Conservation (phyloP, 441 rosid species). For the California macrophylla region DNA sequence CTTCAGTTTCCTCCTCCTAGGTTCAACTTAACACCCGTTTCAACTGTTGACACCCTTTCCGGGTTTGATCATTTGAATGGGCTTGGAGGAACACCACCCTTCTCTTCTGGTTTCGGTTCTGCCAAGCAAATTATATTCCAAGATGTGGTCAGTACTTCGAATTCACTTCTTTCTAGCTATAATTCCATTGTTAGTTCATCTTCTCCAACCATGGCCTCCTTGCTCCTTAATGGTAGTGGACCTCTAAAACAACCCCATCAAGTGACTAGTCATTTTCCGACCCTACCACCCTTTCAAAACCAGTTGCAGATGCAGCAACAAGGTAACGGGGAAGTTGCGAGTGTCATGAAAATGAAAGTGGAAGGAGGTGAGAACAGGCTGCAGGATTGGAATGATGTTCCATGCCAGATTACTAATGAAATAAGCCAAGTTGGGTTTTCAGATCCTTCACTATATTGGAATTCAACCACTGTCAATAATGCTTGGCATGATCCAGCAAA, state of each 20-base stretch:
- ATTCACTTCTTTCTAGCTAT: not conserved
- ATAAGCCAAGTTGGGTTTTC: not conserved
- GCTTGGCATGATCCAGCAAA: constrained; percentile 1
- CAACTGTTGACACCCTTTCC: not conserved
- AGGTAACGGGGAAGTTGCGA: not conserved
- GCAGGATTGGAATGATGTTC: not conserved
- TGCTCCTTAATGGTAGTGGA: not conserved
- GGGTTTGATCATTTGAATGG: not conserved
- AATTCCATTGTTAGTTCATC: not conserved
- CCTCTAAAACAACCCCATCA: not conserved
- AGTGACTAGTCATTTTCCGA: not conserved
- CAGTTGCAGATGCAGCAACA: not conserved
- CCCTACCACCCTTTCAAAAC: not conserved
- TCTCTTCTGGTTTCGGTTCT: constrained; percentile 2
- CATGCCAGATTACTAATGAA: not conserved
- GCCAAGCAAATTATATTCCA: not conserved
- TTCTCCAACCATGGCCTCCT: not conserved
- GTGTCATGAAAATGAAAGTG: not conserved
- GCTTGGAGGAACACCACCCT: not conserved
- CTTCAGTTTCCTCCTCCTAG: not conserved
- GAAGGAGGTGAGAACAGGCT: not conserved
- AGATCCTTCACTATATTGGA: not conserved
- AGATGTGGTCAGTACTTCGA: not conserved
- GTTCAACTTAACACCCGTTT: not conserved
- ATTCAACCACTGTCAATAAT: not conserved